Conservation (phyloP, 352 stramenopile species). For the Phytophthora aleatoria region DNA sequence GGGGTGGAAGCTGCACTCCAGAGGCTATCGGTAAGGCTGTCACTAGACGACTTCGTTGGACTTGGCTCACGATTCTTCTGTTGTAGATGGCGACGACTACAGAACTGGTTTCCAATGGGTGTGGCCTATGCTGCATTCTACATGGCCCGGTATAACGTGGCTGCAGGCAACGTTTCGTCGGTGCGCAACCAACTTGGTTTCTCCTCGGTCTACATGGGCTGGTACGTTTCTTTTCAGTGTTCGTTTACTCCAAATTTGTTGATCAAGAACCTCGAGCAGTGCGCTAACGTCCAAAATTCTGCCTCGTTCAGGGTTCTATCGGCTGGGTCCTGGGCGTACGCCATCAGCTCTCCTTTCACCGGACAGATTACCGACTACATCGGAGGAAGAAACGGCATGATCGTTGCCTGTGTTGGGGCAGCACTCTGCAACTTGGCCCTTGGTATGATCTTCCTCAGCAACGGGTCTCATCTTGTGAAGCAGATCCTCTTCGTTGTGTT, state of each 20-base stretch:
- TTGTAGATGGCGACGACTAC: conserved; percentile 61
- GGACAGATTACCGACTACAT: conserved; percentile 76
- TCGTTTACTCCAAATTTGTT: background rate
- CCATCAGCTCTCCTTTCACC: conserved; percentile 68
- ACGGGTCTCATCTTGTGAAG: conserved; percentile 37
- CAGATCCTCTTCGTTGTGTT: conserved; percentile 60
- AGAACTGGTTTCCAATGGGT: conserved; percentile 83
- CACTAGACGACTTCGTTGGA: background rate
- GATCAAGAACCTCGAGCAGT: background rate
- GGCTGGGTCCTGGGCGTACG: conserved; percentile 73
- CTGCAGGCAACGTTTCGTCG: conserved; percentile 66
- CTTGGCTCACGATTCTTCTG: conserved; percentile 2
- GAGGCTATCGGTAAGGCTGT: conserved; percentile 47
- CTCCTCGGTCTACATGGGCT: conserved; percentile 76
- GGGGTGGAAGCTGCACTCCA: conserved; percentile 58
- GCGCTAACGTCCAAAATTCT: background rate
- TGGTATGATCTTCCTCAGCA: conserved; percentile 53
- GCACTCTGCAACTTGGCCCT: conserved; percentile 70
- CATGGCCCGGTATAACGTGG: conserved; percentile 80
- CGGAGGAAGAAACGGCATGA: conserved; percentile 69
- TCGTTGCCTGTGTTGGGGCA: conserved; percentile 67
- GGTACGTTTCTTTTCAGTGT: conserved; percentile 37
- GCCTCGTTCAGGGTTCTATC: conserved; percentile 55
- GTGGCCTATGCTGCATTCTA: conserved; percentile 79
- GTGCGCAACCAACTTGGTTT: conserved; percentile 60